Percentiles rank a stretch among this genome's conserved stretches.
Conservation (phyloP, 345 rosid species). For the Pelargonium nanum region DNA sequence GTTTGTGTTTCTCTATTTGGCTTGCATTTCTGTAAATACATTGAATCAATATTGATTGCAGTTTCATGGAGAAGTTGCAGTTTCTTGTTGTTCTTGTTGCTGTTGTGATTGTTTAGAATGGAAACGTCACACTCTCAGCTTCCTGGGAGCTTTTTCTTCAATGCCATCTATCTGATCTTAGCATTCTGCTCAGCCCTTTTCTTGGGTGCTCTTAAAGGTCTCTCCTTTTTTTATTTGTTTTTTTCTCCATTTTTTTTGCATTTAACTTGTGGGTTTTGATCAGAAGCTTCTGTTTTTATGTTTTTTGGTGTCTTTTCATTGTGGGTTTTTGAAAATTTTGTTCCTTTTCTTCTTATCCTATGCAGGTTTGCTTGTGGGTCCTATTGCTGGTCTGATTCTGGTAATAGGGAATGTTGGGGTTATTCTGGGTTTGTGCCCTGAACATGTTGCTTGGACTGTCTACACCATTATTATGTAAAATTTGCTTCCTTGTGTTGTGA, state of each 20-base stretch:
- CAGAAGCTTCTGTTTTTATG: not conserved
- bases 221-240: not conserved
- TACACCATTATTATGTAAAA: slow-evolving; percentile 49
- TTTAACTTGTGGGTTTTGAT: not conserved
- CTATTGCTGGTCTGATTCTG: slow-evolving; percentile 56
- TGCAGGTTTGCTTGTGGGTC: slow-evolving; percentile 67
- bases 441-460: slow-evolving; percentile 63
- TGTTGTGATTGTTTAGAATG: not conserved
- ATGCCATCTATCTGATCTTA: slow-evolving; percentile 39
- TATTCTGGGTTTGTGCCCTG: slow-evolving; percentile 58
- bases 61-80: no score
- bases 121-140: slow-evolving; percentile 1
- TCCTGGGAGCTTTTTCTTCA: slow-evolving; percentile 18
- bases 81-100: not conserved
- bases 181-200: slow-evolving; percentile 61
- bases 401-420: slow-evolving; percentile 60
- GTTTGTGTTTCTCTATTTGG: not conserved
- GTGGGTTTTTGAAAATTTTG: slow-evolving; percentile 4
- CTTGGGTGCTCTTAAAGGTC: slow-evolving; percentile 76
- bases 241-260: not conserved
- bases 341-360: slow-evolving; percentile 3
- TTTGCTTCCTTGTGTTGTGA: not conserved
- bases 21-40: no score
- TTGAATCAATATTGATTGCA: no score
- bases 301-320: not conserved